phyloP scores from a whole-genome alignment of 768 basidiomycete species.

The Mycena chlorophos region DNA sequence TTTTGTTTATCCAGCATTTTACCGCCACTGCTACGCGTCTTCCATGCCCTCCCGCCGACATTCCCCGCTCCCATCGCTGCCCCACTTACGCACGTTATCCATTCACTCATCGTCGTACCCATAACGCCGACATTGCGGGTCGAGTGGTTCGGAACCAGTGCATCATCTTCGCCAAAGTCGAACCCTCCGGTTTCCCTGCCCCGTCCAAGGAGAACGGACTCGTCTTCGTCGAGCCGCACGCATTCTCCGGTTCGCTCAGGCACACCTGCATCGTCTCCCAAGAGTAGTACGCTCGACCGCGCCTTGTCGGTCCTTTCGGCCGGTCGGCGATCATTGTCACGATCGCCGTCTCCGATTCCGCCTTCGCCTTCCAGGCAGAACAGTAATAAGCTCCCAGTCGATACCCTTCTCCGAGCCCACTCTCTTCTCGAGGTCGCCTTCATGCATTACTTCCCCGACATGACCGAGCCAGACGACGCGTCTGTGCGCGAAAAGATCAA shows the following conservation, averaged over 20 bases:
- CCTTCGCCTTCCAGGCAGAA: conserved; percentile 1
- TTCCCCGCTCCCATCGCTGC: conserved; percentile 64
- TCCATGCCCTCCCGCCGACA: conserved; percentile 63
- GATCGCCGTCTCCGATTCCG: conserved; percentile 45
- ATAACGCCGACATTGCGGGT: conserved; percentile 53
- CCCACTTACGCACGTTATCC: conserved; percentile 80
- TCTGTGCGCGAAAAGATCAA: conserved; percentile 54
- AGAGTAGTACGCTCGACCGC: conserved; percentile 54
- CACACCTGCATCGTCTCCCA: conserved; percentile 33
- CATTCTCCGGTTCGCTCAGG: conserved; percentile 38
- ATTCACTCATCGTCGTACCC: conserved; percentile 79
- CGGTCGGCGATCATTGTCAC: conserved; percentile 52
- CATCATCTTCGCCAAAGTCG: conserved; percentile 36
- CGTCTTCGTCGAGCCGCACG: conserved; percentile 38
- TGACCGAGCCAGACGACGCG: conserved; percentile 61
- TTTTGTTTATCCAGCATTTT: conserved; percentile 68
- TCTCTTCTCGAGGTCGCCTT: conserved; percentile 65
- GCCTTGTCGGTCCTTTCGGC: conserved; percentile 56
- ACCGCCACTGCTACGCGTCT: conserved; percentile 66
- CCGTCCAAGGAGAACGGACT: conserved; percentile 32
- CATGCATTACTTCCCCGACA: conserved; percentile 65
- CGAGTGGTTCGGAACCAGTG: conserved; percentile 57
- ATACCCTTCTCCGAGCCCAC: conserved; percentile 64
- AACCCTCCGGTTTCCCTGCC: conserved; percentile 38
- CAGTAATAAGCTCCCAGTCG: conserved; percentile 30